These are phyloP conservation scores for Syncephalastrum contaminatum DNA, from an alignment of 371 early-diverging fungal genomes.

Conservation along the genomic window DNA sequence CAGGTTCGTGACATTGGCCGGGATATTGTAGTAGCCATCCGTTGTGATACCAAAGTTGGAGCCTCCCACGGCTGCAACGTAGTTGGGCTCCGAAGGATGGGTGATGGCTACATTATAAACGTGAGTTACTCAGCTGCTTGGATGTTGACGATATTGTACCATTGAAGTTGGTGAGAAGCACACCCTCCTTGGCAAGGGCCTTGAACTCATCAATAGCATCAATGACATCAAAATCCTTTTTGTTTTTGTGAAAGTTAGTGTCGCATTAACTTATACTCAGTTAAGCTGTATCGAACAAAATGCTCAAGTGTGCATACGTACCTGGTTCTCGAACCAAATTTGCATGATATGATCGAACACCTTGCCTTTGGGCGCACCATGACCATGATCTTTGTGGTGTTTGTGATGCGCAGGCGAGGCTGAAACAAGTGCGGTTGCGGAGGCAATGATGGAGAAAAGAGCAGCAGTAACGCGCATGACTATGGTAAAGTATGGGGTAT, in stretches of 20 bases:
- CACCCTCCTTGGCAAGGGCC: conserved; percentile 28
- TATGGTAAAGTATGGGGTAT: too few relatives aligned
- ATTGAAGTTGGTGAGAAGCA: conserved; percentile 43
- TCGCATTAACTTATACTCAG: too few relatives aligned
- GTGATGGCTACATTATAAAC: conserved; percentile 18
- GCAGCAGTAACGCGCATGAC: conserved; percentile 9
- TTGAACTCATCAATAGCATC: conserved; percentile 17
- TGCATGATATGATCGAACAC: conserved; percentile 35
- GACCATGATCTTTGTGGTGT: conserved; percentile 1
- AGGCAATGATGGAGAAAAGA: conserved; percentile 1
- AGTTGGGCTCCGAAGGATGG: conserved; percentile 31
- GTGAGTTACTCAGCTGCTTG: too few relatives aligned
- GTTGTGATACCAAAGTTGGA: conserved; percentile 27
- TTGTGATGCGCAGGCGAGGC: neutral
- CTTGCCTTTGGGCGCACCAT: conserved; percentile 21
- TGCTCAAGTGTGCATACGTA: conserved; percentile 1
- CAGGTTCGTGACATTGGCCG: conserved; percentile 14
- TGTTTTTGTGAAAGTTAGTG: too few relatives aligned
- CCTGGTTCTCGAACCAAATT: conserved; percentile 40
- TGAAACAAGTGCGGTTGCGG: too few relatives aligned
- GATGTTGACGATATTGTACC: conserved; percentile 10
- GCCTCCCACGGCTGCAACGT: conserved; percentile 16
- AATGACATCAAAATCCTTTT: conserved; percentile 24
- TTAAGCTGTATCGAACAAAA: too few relatives aligned
- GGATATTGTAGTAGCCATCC: conserved; percentile 21